These are phyloP conservation scores for Triticum aestivum DNA, from an alignment of 176 grass and related monocot species.

Conservation along the genomic window IWGSC_CS_RefSeq_v2.1 NC_057809.1:434767669-434768168, in stretches of 20 bases:
- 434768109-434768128: background rate
- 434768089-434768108: background rate
- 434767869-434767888: background rate
- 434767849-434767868: background rate
- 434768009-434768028: background rate
- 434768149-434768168: background rate
- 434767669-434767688: background rate
- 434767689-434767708: background rate
- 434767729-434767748: background rate
- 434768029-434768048: background rate
- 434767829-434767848: background rate
- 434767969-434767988: background rate
- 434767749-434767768: conserved; percentile 17
- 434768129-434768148: background rate
- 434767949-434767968: background rate
- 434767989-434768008: background rate
- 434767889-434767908: background rate
- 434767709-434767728: background rate
- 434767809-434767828: background rate
- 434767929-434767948: background rate
- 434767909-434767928: background rate
- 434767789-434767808: conserved; percentile 5
- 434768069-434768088: background rate
- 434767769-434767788: background rate
- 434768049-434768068: background rate